Conservation (phyloP, 1,284 basidiomycete species). For the Irpex rosettiformis region DNA sequence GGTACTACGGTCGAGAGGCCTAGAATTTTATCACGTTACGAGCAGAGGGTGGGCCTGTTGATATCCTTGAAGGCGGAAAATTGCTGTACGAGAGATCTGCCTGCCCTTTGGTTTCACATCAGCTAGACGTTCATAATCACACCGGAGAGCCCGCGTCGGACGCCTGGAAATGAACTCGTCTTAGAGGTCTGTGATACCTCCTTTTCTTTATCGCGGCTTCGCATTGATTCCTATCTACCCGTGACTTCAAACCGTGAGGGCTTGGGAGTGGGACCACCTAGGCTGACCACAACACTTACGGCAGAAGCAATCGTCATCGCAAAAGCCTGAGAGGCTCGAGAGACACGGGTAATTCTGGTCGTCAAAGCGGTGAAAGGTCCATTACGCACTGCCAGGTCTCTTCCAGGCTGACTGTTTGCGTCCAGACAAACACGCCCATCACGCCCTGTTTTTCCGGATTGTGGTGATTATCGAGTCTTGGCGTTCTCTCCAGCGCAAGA, state of each 20-base stretch:
- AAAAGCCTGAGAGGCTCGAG: neutral
- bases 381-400: neutral
- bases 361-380: neutral
- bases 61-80: neutral
- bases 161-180: neutral
- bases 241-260: neutral
- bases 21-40: neutral
- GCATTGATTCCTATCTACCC: no score
- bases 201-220: neutral
- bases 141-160: neutral
- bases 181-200: neutral
- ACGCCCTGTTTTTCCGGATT: constrained; percentile 1
- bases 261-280: neutral
- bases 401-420: neutral
- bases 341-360: neutral
- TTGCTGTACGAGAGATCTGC: neutral
- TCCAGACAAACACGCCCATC: neutral
- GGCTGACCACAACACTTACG: neutral
- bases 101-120: neutral
- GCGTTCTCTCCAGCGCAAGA: neutral
- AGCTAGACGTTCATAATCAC: neutral
- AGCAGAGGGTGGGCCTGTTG: neutral
- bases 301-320: neutral
- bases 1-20: neutral
- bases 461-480: constrained; percentile 1